Conservation (phyloP, 176 grass and related monocot species). For the Alloteropsis semialata region DNA sequence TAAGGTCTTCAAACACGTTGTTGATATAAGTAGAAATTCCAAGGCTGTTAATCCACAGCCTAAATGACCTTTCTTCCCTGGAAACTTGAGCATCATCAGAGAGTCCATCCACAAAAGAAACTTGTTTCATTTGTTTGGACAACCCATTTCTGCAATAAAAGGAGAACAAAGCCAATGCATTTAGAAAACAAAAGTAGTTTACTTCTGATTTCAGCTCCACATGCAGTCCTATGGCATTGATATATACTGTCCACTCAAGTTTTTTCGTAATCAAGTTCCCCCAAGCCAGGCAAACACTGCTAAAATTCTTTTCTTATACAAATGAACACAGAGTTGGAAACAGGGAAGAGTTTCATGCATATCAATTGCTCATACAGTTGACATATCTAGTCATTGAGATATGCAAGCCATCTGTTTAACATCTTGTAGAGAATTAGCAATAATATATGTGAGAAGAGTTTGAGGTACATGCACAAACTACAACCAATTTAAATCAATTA, state of each 20-base stretch:
- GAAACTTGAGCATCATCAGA: slow-evolving; percentile 89
- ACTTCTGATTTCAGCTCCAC: neutral
- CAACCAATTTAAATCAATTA: neutral
- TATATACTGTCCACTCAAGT: neutral
- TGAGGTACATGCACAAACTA: neutral
- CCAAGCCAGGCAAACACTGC: neutral
- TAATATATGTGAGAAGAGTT: neutral
- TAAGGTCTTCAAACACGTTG: slow-evolving; percentile 99
- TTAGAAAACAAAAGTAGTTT: slow-evolving; percentile 4
- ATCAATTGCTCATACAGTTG: neutral
- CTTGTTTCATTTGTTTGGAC: slow-evolving; percentile 84
- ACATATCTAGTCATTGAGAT: neutral
- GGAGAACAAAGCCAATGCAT: neutral
- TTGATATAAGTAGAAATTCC: slow-evolving; percentile 91
- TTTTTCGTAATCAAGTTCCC: neutral
- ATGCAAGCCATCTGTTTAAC: neutral
- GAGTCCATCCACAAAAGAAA: slow-evolving; percentile 77
- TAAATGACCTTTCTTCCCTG: slow-evolving; percentile 84
- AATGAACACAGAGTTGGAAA: neutral
- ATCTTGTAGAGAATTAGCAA: neutral
- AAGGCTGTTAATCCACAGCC: slow-evolving; percentile 97
- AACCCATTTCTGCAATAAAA: slow-evolving; percentile 82
- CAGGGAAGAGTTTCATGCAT: neutral
- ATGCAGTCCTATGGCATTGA: neutral
- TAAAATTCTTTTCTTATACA: neutral